phyloP scores from a whole-genome alignment of 2,329 filamentous ascomycete species.

The Zymoseptoria brevis region DNA sequence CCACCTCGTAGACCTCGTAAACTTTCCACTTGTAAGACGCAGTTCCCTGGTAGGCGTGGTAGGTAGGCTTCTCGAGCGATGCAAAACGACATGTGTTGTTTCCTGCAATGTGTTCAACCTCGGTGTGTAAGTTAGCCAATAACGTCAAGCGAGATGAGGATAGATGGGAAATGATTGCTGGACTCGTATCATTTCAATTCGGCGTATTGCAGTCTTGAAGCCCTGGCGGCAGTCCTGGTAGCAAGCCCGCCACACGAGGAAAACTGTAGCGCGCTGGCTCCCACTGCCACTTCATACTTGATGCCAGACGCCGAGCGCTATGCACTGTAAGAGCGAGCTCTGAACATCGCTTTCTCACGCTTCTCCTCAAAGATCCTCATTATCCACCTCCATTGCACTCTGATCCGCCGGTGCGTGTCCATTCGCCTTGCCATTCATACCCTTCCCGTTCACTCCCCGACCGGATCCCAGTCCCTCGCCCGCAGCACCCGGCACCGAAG shows the following conservation, averaged over 20 bases:
- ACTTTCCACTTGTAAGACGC: too few species aligned
- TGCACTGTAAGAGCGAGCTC: slow-evolving; percentile 8
- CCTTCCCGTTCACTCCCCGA: slow-evolving; percentile 10
- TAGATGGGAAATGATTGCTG: neutral
- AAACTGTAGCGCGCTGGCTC: neutral
- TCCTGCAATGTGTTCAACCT: too few species aligned
- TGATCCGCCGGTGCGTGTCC: neutral
- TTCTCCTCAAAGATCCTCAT: neutral
- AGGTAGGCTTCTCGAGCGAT: too few species aligned
- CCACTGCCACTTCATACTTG: neutral
- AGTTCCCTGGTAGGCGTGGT: too few species aligned
- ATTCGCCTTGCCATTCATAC: slow-evolving; percentile 8
- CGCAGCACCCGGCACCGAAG: slow-evolving; percentile 74
- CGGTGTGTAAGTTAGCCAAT: too few species aligned
- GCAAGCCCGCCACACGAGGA: neutral
- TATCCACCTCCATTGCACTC: neutral
- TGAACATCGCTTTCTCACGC: neutral
- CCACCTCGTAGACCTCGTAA: too few species aligned
- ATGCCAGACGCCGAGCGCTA: slow-evolving; percentile 9
- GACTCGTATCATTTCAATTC: neutral
- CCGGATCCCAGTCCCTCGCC: slow-evolving; percentile 29
- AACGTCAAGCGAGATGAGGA: too few species aligned
- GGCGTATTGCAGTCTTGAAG: neutral
- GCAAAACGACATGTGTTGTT: too few species aligned
- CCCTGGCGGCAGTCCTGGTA: neutral